Base-by-base conservation (phyloP, 2,329 filamentous ascomycete genomes). In the Lasiodiplodia theobromae region DNA sequence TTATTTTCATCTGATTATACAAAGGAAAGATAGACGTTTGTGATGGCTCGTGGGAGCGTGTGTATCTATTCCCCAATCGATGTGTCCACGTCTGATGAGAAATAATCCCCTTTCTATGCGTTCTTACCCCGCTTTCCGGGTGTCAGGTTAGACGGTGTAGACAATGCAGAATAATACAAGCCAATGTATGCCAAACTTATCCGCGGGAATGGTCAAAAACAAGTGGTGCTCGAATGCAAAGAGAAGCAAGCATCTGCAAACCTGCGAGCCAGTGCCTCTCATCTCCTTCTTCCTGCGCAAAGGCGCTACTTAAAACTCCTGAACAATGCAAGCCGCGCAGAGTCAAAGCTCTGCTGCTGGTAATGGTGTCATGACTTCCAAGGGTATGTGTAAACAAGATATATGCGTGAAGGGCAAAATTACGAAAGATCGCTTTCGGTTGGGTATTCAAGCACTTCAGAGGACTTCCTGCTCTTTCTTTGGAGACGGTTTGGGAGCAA, bases 361-460 rank as follows among this genome's bases (percentile, higher is more conserved):
- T 6, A 64, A 64, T n/a, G 3, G n/a, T 64, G 21, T 52, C 21
- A 52, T n/a, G 18, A 25, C 25, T 49, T 31, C 38, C 38, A 49
- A 62, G 16, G 38, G 40, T 63, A 31, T 23, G 23, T 49, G 44
- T 37, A 38, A 47, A 52, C 21, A 47, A 28, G 37, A 18, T 21
- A 53, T 38, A n/a, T 38, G 21, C 38, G 21, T 40, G 56, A 47
- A 64, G 60, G 47, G 18, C 53, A 34, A 64, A 52, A 37, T 64
- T 52, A 64, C 18, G 60, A 64, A 51, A 64, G 60, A n/a, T 64
- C 60, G 60, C 60, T 64, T 23, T 52, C 60, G 16, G 60, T 37
- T 12, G 60, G 60, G 21, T 64, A 52, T 14, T 64, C 60, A 16
- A 52, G 60, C 28, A 51, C 28, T 31, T 64, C 60, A 4, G n/a